A percentile compares a stretch with the other conserved stretches of the same genome.
phyloP scores from a whole-genome alignment of 2,329 filamentous ascomycete species.

The Drechmeria coniospora region DNA sequence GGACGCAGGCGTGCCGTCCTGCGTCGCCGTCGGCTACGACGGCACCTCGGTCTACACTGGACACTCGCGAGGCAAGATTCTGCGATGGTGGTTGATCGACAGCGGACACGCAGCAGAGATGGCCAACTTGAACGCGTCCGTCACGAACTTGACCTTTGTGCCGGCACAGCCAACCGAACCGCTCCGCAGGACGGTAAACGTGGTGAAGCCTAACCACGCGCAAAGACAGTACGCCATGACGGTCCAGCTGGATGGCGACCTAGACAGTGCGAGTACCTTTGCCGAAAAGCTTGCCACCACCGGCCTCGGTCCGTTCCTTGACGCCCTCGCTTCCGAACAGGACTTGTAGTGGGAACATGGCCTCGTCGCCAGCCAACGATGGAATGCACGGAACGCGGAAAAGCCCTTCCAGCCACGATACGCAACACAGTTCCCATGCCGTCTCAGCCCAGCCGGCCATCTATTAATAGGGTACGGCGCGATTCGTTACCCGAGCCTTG shows the following conservation, averaged over 20 bases:
- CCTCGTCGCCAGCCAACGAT: too few relatives aligned
- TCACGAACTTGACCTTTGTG: constrained; percentile 68
- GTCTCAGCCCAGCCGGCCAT: too few relatives aligned
- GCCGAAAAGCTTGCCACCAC: too few relatives aligned
- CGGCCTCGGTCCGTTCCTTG: too few relatives aligned
- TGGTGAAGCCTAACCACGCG: constrained; percentile 69
- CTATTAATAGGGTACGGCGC: too few relatives aligned
- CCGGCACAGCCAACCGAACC: constrained; percentile 30
- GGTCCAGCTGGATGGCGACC: constrained; percentile 39
- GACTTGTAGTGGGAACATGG: too few relatives aligned
- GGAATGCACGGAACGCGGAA: too few relatives aligned
- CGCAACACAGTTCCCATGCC: too few relatives aligned
- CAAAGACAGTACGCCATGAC: constrained; percentile 50
- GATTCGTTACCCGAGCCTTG: too few relatives aligned
- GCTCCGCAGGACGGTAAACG: constrained; percentile 39
- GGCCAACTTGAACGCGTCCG: constrained; percentile 59
- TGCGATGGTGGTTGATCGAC: constrained; percentile 66
- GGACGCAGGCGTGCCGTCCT: constrained; percentile 49
- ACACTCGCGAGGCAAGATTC: constrained; percentile 63
- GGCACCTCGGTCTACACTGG: constrained; percentile 67
- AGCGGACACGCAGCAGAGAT: constrained; percentile 52
- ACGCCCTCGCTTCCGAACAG: too few relatives aligned
- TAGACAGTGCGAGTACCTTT: too few relatives aligned
- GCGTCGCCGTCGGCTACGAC: constrained; percentile 65
- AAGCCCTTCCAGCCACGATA: too few relatives aligned